Evolutionary conservation across 805 yeast genomes (phyloP).

Genomic region (Yarrowia sp.): DNA sequence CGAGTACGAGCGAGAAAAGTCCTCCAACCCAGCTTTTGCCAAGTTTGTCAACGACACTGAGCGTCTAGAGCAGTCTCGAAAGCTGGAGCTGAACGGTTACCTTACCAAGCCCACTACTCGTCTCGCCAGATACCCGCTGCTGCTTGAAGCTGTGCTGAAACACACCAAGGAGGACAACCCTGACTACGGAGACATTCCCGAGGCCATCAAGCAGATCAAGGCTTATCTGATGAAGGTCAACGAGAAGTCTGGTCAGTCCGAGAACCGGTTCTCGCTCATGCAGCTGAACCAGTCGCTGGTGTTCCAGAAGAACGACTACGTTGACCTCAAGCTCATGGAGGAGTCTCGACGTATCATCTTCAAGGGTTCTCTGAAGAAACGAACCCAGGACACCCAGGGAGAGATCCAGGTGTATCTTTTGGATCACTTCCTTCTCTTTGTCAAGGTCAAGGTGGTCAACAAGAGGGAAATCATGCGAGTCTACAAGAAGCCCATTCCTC

Average conservation of each 20-base stretch:
- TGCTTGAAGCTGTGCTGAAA: conserved; percentile 82
- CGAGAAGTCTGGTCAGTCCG: conserved; percentile 89
- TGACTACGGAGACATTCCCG: conserved; percentile 70
- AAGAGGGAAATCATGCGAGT: conserved; percentile 92
- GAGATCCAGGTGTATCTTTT: conserved; percentile 85
- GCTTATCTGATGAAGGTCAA: conserved; percentile 80
- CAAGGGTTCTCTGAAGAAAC: conserved; percentile 76
- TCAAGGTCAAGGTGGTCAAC: conserved; percentile 82
- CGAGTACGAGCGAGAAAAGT: conserved; percentile 92
- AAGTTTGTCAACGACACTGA: conserved; percentile 91
- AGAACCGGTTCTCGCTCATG: conserved; percentile 88
- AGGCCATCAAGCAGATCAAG: conserved; percentile 77
- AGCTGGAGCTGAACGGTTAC: conserved; percentile 90
- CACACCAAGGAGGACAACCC: conserved; percentile 77
- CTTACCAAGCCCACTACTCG: conserved; percentile 94
- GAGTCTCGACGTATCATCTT: conserved; percentile 81
- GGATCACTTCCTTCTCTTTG: conserved; percentile 86
- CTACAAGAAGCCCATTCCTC: conserved; percentile 66
- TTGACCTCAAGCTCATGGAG: conserved; percentile 82
- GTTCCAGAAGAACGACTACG: conserved; percentile 81
- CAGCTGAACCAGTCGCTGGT: conserved; percentile 84
- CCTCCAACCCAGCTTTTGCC: conserved; percentile 89
- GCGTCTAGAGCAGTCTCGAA: conserved; percentile 81
- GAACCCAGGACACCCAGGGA: conserved; percentile 73
- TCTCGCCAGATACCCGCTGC: conserved; percentile 90